Conservation (phyloP, 1,284 basidiomycete species). For the Trametes sp. region DNA sequence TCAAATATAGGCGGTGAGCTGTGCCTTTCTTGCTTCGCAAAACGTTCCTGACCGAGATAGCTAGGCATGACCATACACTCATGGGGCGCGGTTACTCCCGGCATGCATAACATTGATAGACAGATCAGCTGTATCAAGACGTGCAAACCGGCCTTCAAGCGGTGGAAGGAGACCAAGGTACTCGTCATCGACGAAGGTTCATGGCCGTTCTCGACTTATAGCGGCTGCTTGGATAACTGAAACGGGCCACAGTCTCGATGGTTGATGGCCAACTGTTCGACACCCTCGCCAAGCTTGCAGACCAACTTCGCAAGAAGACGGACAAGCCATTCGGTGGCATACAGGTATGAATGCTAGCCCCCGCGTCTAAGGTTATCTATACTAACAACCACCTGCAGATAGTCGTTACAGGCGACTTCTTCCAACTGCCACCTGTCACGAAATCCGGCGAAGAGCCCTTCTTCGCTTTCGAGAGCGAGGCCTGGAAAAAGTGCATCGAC, state of each 20-base stretch:
- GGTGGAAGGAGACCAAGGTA: constrained; percentile 61
- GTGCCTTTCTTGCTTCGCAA: not conserved
- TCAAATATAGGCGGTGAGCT: constrained; percentile 67
- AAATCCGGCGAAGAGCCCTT: constrained; percentile 51
- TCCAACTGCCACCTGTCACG: constrained; percentile 93
- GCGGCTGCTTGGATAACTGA: not conserved
- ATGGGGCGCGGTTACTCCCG: constrained; percentile 49
- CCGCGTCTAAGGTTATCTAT: not conserved
- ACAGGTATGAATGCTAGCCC: constrained; percentile 59
- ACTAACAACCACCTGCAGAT: constrained; percentile 52
- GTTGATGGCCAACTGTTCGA: constrained; percentile 94
- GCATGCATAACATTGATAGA: constrained; percentile 44
- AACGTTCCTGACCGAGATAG: not conserved
- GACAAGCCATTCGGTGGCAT: constrained; percentile 91
- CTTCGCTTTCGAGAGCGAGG: constrained; percentile 91
- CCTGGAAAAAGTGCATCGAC: constrained; percentile 83
- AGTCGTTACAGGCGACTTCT: constrained; percentile 95
- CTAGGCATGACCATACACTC: constrained; percentile 50
- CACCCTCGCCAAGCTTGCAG: constrained; percentile 63
- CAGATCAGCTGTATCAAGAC: constrained; percentile 48
- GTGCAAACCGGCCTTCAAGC: constrained; percentile 45
- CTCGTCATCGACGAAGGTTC: constrained; percentile 95
- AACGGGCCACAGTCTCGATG: constrained; percentile 85
- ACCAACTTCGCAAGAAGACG: constrained; percentile 60
- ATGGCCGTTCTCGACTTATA: not conserved